Conservation (phyloP, 805 yeast genomes). For the Pichia insulana region DNA sequence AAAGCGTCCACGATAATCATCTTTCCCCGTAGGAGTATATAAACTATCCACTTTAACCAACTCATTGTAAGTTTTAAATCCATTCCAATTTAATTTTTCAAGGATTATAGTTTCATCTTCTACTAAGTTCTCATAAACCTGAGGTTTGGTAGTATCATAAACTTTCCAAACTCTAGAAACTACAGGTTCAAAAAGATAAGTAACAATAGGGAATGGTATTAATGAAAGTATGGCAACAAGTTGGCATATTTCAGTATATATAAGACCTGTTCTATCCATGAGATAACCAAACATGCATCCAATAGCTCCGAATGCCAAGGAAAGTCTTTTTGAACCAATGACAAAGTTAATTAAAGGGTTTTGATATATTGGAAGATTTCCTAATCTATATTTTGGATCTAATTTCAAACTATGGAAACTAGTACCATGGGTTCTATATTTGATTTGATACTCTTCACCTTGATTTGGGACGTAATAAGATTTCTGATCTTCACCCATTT, state of each 20-base stretch:
- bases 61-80: constrained; percentile 56
- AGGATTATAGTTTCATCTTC: constrained; percentile 56
- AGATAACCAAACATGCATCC: constrained; percentile 59
- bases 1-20: constrained; percentile 27
- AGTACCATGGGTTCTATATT: constrained; percentile 25
- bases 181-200: constrained; percentile 51
- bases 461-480: constrained; percentile 19
- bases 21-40: constrained; percentile 25
- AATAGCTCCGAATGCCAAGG: constrained; percentile 50
- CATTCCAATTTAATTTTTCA: constrained; percentile 61
- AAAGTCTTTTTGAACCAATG: constrained; percentile 51
- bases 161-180: constrained; percentile 66
- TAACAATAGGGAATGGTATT: constrained; percentile 49
- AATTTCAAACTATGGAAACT: constrained; percentile 28
- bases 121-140: constrained; percentile 53
- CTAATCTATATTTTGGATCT: constrained; percentile 43
- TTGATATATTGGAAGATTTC: constrained; percentile 54
- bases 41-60: constrained; percentile 45
- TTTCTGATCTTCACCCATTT: constrained; percentile 26
- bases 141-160: constrained; percentile 54
- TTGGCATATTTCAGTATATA: constrained; percentile 40
- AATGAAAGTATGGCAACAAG: constrained; percentile 34
- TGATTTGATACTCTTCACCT: constrained; percentile 17
- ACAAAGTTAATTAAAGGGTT: constrained; percentile 57
- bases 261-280: constrained; percentile 43